Evolutionary conservation across 2,329 filamentous ascomycete species (phyloP).

Genomic region (Ilyonectria robusta): DNA sequence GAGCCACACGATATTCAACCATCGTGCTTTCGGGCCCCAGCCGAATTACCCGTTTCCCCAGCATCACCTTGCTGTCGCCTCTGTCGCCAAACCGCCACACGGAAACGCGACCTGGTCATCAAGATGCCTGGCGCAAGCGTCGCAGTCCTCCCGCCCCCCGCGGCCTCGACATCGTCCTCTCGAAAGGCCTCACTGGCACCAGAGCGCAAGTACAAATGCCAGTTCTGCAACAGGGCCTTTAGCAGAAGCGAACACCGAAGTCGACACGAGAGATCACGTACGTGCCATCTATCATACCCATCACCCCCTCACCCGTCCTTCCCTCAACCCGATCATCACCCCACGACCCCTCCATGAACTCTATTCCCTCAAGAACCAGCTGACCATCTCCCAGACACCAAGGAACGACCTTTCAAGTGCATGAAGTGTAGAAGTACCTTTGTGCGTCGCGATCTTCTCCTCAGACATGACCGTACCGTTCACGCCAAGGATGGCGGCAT

Average conservation of each 20-base stretch:
- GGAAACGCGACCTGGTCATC: slow-evolving; percentile 54
- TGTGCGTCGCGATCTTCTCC: slow-evolving; percentile 94
- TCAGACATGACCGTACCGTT: slow-evolving; percentile 97
- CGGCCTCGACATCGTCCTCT: slow-evolving; percentile 78
- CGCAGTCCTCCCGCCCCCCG: slow-evolving; percentile 74
- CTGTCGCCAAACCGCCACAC: slow-evolving; percentile 37
- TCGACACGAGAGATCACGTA: slow-evolving; percentile 98
- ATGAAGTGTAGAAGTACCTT: slow-evolving; percentile 98
- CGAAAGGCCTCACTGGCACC: slow-evolving; percentile 84
- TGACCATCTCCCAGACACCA: slow-evolving; percentile 80
- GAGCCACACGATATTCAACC: slow-evolving; percentile 70
- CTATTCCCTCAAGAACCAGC: slow-evolving; percentile 30
- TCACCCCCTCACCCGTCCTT: slow-evolving; percentile 24
- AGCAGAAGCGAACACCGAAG: slow-evolving; percentile 97
- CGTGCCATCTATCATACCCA: slow-evolving; percentile 62
- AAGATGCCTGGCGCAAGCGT: slow-evolving; percentile 81
- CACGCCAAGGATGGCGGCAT: slow-evolving; percentile 98
- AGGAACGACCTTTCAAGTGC: slow-evolving; percentile 99
- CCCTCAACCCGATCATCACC: slow-evolving; percentile 27
- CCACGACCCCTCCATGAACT: slow-evolving; percentile 24
- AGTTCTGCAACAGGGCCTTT: slow-evolving; percentile 98
- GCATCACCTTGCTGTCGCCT: slow-evolving; percentile 46
- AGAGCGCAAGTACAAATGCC: slow-evolving; percentile 99
- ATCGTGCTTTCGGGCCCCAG: slow-evolving; percentile 62
- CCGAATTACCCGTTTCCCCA: slow-evolving; percentile 44